Percentiles rank a stretch among this genome's conserved stretches.
Conservation (phyloP, 1,139 yeast species). For the Lodderomyces metapsilosis region DNA sequence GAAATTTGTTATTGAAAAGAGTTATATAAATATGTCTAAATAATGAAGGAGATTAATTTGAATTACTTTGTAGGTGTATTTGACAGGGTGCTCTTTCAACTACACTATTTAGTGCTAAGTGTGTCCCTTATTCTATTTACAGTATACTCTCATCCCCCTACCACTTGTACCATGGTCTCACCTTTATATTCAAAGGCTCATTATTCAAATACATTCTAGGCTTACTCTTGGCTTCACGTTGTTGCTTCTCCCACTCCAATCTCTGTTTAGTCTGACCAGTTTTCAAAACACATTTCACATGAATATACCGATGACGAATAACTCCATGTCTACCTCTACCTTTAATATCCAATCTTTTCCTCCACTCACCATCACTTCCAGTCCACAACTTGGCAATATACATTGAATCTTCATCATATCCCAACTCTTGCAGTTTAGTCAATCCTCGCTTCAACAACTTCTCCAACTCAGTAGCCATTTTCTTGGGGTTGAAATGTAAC, state of each 20-base stretch:
- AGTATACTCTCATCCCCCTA: constrained; percentile 14
- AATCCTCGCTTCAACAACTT: constrained; percentile 72
- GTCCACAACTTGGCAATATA: constrained; percentile 87
- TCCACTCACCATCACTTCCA: constrained; percentile 82
- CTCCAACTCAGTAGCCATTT: constrained; percentile 76
- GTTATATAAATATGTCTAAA: constrained; percentile 6
- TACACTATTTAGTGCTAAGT: no score
- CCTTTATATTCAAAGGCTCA: constrained; percentile 47
- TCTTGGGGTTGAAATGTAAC: constrained; percentile 83
- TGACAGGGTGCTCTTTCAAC: no score
- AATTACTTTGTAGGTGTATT: no score
- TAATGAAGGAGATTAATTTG: not conserved
- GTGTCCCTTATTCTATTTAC: no score
- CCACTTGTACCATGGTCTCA: constrained; percentile 46
- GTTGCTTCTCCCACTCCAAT: constrained; percentile 55
- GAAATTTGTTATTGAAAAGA: constrained; percentile 67
- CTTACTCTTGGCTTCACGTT: constrained; percentile 38
- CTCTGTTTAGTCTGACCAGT: constrained; percentile 61
- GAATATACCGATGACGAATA: constrained; percentile 72
- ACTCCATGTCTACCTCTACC: constrained; percentile 91
- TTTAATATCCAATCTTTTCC: constrained; percentile 74
- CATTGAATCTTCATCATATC: constrained; percentile 58
- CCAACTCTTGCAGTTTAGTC: constrained; percentile 62
- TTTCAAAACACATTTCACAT: constrained; percentile 75
- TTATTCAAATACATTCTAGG: constrained; percentile 48